These are phyloP conservation scores for Fusarium redolens DNA, from an alignment of 2,329 filamentous ascomycete genomes.

Conservation along the genomic window DNA sequence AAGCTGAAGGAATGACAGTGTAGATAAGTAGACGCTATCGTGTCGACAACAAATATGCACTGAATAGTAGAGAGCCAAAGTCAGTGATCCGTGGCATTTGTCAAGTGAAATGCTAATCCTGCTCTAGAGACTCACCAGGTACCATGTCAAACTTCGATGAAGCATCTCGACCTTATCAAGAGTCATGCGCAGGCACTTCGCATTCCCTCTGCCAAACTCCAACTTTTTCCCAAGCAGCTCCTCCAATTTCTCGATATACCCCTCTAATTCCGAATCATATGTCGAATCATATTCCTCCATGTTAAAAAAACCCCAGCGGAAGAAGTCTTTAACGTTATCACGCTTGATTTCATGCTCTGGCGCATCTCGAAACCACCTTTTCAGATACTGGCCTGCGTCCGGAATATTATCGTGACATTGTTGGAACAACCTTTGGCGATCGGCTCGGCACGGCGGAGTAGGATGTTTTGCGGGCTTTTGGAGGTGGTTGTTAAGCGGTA, in stretches of 20 bases:
- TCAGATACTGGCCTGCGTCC: conserved; percentile 64
- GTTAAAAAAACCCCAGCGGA: conserved; percentile 70
- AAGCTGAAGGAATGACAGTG: conserved; percentile 59
- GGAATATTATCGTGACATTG: conserved; percentile 63
- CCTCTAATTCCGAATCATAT: conserved; percentile 65
- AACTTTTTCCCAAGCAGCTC: conserved; percentile 61
- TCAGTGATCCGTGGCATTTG: conserved; percentile 11
- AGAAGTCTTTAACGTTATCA: conserved; percentile 70
- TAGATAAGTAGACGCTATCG: conserved; percentile 48
- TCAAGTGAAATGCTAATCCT: background rate
- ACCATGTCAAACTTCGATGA: conserved; percentile 67
- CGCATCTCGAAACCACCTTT: conserved; percentile 69
- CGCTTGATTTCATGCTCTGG: conserved; percentile 62
- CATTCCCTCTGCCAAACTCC: conserved; percentile 62
- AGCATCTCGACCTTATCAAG: conserved; percentile 68
- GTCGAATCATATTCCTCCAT: conserved; percentile 55
- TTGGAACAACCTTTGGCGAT: conserved; percentile 62
- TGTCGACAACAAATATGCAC: conserved; percentile 61
- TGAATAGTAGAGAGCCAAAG: conserved; percentile 21
- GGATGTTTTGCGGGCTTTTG: conserved; percentile 65
- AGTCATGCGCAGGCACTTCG: conserved; percentile 65
- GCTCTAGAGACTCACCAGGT: conserved; percentile 55
- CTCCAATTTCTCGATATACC: conserved; percentile 64
- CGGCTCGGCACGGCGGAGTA: conserved; percentile 53
- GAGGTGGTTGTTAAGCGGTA: conserved; percentile 62